phyloP scores from a whole-genome alignment of 345 rosid species.

The Moricandia arvensis region DNA sequence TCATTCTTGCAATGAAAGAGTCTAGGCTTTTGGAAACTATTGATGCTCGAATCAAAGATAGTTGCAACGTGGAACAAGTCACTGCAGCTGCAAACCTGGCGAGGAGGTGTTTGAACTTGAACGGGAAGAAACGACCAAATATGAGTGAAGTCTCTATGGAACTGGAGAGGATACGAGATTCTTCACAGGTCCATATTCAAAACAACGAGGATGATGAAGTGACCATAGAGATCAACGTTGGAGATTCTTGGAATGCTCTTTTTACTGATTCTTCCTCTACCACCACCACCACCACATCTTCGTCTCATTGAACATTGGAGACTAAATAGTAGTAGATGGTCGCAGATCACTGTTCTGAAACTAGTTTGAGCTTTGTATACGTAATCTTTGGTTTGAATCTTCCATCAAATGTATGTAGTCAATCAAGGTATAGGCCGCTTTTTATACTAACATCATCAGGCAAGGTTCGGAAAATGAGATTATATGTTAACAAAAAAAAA shows the following conservation, averaged over 20 bases:
- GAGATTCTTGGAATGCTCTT: not conserved
- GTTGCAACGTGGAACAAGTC: slow-evolving; percentile 23
- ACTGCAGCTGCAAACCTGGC: slow-evolving; percentile 35
- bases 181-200: not conserved
- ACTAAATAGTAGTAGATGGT: not conserved
- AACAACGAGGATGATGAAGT: slow-evolving; percentile 2
- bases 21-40: not conserved
- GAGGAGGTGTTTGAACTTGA: slow-evolving; percentile 38
- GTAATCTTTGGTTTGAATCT: too few species aligned
- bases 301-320: not conserved
- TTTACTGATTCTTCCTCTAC: not conserved
- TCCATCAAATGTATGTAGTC: too few species aligned
- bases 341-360: not conserved
- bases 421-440: too few species aligned
- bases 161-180: slow-evolving; percentile 33
- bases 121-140: slow-evolving; percentile 41
- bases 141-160: slow-evolving; percentile 43
- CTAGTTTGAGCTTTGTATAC: not conserved
- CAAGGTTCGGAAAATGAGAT: too few species aligned
- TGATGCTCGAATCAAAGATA: slow-evolving; percentile 16
- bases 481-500: too few species aligned
- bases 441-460: too few species aligned
- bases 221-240: slow-evolving; percentile 4
- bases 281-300: slow-evolving; percentile 3
- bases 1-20: slow-evolving; percentile 27